phyloP scores from a whole-genome alignment of 352 stramenopile species.

The Phytophthora hybrid region DNA sequence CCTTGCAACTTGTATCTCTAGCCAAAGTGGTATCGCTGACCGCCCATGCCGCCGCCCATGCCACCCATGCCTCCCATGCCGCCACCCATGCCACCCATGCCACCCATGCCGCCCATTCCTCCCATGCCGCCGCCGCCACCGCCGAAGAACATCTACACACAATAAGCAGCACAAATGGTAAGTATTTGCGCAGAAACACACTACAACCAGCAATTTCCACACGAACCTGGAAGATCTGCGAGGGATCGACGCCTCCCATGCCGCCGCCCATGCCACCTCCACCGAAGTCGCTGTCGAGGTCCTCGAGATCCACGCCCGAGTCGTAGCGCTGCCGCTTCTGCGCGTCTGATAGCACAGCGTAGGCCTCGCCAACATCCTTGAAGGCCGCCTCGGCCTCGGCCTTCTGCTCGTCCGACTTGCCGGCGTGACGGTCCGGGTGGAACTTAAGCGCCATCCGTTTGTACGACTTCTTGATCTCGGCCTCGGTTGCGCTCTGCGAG shows the following conservation, averaged over 20 bases:
- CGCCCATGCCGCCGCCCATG: constrained; percentile 59
- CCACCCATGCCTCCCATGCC: constrained; percentile 58
- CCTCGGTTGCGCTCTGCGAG: constrained; percentile 77
- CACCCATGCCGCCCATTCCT: constrained; percentile 60
- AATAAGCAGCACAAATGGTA: not conserved
- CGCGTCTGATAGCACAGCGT: constrained; percentile 95
- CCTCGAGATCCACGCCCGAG: constrained; percentile 93
- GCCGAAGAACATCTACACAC: constrained; percentile 83
- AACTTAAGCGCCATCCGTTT: constrained; percentile 94
- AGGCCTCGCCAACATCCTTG: constrained; percentile 97
- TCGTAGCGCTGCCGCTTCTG: constrained; percentile 96
- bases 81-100: constrained; percentile 57
- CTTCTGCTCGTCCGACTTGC: constrained; percentile 92
- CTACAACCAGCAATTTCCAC: not conserved
- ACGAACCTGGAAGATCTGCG: constrained; percentile 86
- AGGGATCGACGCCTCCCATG: constrained; percentile 84
- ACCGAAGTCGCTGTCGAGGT: constrained; percentile 92
- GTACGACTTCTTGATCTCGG: constrained; percentile 99
- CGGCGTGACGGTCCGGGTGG: constrained; percentile 96
- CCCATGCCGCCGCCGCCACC: constrained; percentile 58
- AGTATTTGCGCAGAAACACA: constrained; percentile 4
- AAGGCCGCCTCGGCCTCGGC: constrained; percentile 94
- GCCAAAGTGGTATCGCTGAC: constrained; percentile 86
- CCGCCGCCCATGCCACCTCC: constrained; percentile 78
- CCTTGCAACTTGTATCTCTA: constrained; percentile 47